Conservation (phyloP, 768 basidiomycete species). For the Infundibulicybe gibba region DNA sequence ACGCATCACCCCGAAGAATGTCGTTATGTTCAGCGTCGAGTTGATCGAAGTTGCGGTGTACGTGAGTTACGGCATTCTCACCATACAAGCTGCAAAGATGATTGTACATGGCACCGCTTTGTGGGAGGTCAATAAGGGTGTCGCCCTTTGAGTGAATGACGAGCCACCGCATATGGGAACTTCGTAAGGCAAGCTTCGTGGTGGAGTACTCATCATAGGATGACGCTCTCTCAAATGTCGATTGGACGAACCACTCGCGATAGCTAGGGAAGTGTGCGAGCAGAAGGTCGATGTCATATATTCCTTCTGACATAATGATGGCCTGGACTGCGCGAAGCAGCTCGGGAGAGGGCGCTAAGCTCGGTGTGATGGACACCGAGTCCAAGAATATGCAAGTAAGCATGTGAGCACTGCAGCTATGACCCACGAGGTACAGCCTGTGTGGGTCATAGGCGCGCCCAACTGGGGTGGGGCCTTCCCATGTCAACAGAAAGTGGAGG, state of each 20-base stretch:
- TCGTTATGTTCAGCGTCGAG: constrained; percentile 53
- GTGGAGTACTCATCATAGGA: constrained; percentile 50
- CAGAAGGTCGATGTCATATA: constrained; percentile 71
- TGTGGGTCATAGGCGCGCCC: constrained; percentile 31
- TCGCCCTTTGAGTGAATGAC: constrained; percentile 76
- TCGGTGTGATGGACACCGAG: constrained; percentile 34
- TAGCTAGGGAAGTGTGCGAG: constrained; percentile 66
- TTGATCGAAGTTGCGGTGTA: constrained; percentile 30
- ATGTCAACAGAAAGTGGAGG: constrained; percentile 52
- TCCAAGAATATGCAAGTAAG: constrained; percentile 65
- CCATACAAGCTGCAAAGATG: constrained; percentile 43
- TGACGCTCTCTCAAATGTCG: constrained; percentile 50
- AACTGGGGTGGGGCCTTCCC: constrained; percentile 31
- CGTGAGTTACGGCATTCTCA: constrained; percentile 12
- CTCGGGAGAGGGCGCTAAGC: constrained; percentile 38
- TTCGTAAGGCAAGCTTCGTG: constrained; percentile 34
- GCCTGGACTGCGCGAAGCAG: constrained; percentile 46
- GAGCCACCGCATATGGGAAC: constrained; percentile 50
- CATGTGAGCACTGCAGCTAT: constrained; percentile 85
- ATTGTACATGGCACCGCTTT: constrained; percentile 57
- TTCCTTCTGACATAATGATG: constrained; percentile 69
- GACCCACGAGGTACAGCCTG: constrained; percentile 61
- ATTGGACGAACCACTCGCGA: constrained; percentile 62
- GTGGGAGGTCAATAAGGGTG: constrained; percentile 56
- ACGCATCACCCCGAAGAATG: constrained; percentile 39